These are phyloP conservation scores for Diaporthe vaccinii DNA, from an alignment of 2,329 filamentous ascomycete genomes.

Conservation along the genomic window DNA sequence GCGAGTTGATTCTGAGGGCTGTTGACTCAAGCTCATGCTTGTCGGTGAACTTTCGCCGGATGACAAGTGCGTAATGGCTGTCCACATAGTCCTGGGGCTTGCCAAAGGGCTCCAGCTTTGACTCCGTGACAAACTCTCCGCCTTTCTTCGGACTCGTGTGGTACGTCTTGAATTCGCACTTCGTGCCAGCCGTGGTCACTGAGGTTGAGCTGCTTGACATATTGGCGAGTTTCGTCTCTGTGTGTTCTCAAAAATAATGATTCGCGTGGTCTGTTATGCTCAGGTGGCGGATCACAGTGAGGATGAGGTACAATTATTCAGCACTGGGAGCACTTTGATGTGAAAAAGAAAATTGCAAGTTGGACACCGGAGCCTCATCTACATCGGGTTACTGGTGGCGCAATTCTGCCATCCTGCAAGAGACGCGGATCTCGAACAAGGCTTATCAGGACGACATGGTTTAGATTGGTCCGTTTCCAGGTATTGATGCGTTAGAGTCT, in stretches of 20 bases:
- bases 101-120: constrained; percentile 1
- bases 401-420: background rate
- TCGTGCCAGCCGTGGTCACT: background rate
- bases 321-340: background rate
- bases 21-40: constrained; percentile 7
- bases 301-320: too few species aligned
- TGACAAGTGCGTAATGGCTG: constrained; percentile 2
- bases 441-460: background rate
- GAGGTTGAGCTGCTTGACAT: background rate
- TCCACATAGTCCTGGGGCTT: background rate
- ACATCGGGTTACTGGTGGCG: background rate
- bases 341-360: background rate
- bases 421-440: background rate
- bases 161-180: constrained; percentile 8
- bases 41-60: background rate
- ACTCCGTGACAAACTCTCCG: background rate
- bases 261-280: accelerated
- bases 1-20: constrained; percentile 1
- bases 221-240: background rate
- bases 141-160: constrained; percentile 1
- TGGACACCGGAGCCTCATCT: background rate
- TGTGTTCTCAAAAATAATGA: background rate
- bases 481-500: background rate
- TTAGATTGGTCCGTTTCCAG: background rate
- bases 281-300: accelerated